Evolutionary conservation across 1,284 basidiomycete species (phyloP), one percentile per base, ranked within the genome.

Genomic region (Coniophora puteana): DNA sequence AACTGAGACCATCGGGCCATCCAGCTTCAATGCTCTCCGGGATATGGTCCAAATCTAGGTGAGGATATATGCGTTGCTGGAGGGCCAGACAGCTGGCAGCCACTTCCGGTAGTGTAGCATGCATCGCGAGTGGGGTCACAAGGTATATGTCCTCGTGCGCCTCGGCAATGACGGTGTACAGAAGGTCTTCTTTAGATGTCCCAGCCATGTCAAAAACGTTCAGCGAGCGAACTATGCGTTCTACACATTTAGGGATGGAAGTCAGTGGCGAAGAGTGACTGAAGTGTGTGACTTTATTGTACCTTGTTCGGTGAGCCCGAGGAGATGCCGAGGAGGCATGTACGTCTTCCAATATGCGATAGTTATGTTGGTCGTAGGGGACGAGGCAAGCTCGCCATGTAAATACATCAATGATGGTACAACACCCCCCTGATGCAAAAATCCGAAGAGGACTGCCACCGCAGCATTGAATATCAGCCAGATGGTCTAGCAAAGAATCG

Each of bases 291-390:
- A n/a, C n/a, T n/a, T n/a, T n/a, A n/a, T n/a, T n/a, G n/a, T 45
- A 65, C 66, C 58, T 41, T 28, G 26, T 31, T 44, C 48, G 5
- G 44, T 44, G n/a, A 62, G 41, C 4, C 51, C 62, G 20, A 70
- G 58, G 21, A 69, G 44, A 46, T 68, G 63, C 27, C 57, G 50
- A 1, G 67, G 66, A 8, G 68, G 62, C 49, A 66, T 63, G 41
- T 66, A 69, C 4, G 64, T 69, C 50, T 64, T 70, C 68, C 67
- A 69, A 36, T 65, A 67, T 10, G 63, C 41, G n/a, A 68, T 34
- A 18, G 48, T 48, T 36, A 44, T 45, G 12, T 39, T 40, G n/a
- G 41, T 39, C 27, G 16, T 31, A 16, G 41, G 8, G 4, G 30
- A 4, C 4, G 29, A 4, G 12, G 25, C 33, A 35, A 65, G 43